These are phyloP conservation scores for Fusarium piperis DNA, from an alignment of 2,329 filamentous ascomycete genomes.

Conservation along the genomic window DNA sequence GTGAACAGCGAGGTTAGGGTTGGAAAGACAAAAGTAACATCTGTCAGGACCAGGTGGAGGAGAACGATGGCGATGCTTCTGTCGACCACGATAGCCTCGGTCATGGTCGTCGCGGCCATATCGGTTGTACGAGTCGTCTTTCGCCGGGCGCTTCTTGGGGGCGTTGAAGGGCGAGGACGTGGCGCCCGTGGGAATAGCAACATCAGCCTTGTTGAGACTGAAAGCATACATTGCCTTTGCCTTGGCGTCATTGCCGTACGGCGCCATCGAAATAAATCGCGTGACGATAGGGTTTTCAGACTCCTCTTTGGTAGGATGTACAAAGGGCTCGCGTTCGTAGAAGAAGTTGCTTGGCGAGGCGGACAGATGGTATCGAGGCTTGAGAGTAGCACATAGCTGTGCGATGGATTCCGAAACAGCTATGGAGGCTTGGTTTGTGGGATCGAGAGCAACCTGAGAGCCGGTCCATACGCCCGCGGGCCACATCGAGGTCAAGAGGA, in stretches of 20 bases:
- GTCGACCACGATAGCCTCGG: constrained; percentile 54
- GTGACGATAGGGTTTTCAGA: constrained; percentile 71
- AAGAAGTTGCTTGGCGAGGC: constrained; percentile 72
- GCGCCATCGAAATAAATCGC: constrained; percentile 88
- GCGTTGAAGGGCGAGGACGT: constrained; percentile 79
- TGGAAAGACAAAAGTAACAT: constrained; percentile 97
- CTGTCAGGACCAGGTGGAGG: constrained; percentile 77
- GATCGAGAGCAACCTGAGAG: constrained; percentile 69
- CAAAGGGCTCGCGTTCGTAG: constrained; percentile 93
- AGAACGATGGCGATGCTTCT: constrained; percentile 57
- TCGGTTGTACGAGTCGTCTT: constrained; percentile 62
- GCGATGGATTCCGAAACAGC: constrained; percentile 73
- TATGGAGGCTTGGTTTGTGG: constrained; percentile 62
- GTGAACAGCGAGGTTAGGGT: constrained; percentile 83
- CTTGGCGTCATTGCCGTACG: constrained; percentile 78
- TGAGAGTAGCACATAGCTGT: constrained; percentile 80
- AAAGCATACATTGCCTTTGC: constrained; percentile 86
- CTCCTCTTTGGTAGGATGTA: constrained; percentile 66
- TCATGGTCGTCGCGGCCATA: constrained; percentile 61
- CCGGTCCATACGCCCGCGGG: constrained; percentile 76
- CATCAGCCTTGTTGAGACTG: constrained; percentile 72
- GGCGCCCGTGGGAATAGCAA: constrained; percentile 72
- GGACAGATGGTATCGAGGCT: constrained; percentile 92
- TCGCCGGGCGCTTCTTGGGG: constrained; percentile 66
- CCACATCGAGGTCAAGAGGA: constrained; percentile 89